Evolutionary conservation across 805 yeast genomes (phyloP).

Genomic region (Candida rishiriensis): DNA sequence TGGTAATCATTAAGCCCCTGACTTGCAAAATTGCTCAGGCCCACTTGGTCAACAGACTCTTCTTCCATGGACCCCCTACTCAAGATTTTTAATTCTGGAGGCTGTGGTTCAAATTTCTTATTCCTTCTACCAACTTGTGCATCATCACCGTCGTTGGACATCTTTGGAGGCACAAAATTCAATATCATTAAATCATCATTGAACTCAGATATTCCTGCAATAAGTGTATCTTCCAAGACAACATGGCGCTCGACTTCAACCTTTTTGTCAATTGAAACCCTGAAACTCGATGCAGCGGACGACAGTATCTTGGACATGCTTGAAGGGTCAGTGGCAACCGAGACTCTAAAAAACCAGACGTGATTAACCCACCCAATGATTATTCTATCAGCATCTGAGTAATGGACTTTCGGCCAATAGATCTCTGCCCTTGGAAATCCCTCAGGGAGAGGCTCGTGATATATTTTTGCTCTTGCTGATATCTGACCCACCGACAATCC

Average conservation of each 20-base stretch:
- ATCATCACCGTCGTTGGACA: constrained; percentile 15
- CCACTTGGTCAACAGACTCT: constrained; percentile 72
- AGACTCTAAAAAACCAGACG: constrained; percentile 54
- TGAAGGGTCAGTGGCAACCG: constrained; percentile 1
- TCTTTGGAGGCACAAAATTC: constrained; percentile 43
- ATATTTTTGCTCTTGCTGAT: constrained; percentile 43
- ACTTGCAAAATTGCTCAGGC: constrained; percentile 49
- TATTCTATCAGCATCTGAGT: constrained; percentile 60
- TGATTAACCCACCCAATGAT: constrained; percentile 80
- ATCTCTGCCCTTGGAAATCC: constrained; percentile 65
- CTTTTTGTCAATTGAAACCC: constrained; percentile 38
- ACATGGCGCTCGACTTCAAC: constrained; percentile 45
- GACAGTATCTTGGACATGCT: constrained; percentile 39
- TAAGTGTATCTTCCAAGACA: constrained; percentile 44
- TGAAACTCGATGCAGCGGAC: constrained; percentile 50
- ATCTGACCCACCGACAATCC: constrained; percentile 72
- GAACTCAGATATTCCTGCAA: constrained; percentile 77
- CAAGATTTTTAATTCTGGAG: constrained; percentile 74
- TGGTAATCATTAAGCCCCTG: constrained; percentile 80
- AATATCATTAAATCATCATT: constrained; percentile 62
- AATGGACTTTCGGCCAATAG: constrained; percentile 74
- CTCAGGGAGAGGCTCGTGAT: constrained; percentile 52
- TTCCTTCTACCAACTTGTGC: constrained; percentile 10
- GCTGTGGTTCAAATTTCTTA: constrained; percentile 25
- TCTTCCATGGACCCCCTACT: constrained; percentile 67